Base-by-base conservation (phyloP, 768 basidiomycete species). In the Suillus weaverae region DNA sequence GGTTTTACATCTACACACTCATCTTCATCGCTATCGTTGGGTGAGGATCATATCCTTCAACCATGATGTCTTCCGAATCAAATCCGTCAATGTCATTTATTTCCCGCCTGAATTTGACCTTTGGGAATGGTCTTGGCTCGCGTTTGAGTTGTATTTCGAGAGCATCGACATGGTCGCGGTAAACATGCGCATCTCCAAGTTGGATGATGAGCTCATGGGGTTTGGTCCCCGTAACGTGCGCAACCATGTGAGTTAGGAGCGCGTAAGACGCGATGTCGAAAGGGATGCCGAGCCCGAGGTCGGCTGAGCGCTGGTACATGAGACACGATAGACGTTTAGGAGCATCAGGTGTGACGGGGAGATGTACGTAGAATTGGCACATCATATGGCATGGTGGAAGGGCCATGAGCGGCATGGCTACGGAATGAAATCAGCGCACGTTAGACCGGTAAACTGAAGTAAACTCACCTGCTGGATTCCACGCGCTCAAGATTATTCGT, bases 261-360 rank as follows among this genome's bases (percentile, higher is more conserved):
- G 97, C 92, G 77, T 99, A 99, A 0, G 97, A 99, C 14, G 97
- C 97, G 77, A 99, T 99, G 78, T 99, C 99, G 86, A 99, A 99
- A 0, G 97, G 97, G 57, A 99, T 93, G 3, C 97, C 97, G 44
- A 99, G 92, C 1, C 97, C 97, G 9, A 98, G 86, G 74, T 99
- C 97, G 20, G 96, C 96, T 14, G 97, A 98, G 55, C 97, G 92
- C 73, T 99, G 97, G 80, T 90, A 98, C 95, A 99, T 95, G 53
- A 97, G 84, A 76, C 96, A 98, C 10, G 94, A 96, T 20, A 99
- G 89, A 63, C 85, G 85, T 10, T 89, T 90, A 68, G 86, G 89
- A 20, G 81, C 70, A 16, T 77, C 70, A 1, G 82, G 68, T 0
- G 67, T 67, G 4, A 87, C 78, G 0, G 97, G 92, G 41, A 97